Evolutionary conservation across 768 basidiomycete genomes (phyloP).

Genomic region (Pleurotus cornucopiae): DNA sequence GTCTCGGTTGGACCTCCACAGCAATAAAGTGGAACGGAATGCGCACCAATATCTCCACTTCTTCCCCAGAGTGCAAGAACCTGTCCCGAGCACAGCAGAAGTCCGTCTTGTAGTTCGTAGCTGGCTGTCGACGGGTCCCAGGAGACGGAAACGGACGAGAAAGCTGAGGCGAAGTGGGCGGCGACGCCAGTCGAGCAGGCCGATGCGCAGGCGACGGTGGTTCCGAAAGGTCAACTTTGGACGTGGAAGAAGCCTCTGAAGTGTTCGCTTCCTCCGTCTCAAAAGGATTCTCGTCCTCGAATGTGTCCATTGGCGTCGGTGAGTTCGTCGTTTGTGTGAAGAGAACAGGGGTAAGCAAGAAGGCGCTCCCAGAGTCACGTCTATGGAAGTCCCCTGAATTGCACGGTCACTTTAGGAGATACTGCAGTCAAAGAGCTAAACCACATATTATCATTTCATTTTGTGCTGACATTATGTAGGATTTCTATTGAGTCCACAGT

Average conservation of each 20-base stretch:
- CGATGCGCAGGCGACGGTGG: conserved; percentile 53
- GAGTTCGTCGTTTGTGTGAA: not conserved
- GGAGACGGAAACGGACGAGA: conserved; percentile 53
- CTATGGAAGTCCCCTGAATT: too few relatives aligned
- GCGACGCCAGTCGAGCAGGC: conserved; percentile 41
- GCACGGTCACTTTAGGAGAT: too few relatives aligned
- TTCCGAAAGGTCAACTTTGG: conserved; percentile 52
- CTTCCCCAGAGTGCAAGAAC: conserved; percentile 78
- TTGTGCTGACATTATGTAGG: too few relatives aligned
- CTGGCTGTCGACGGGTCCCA: conserved; percentile 49
- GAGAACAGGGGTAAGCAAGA: not conserved
- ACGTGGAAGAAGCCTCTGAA: conserved; percentile 53
- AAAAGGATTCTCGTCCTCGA: conserved; percentile 69
- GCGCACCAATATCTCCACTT: conserved; percentile 74
- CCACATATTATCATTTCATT: too few relatives aligned
- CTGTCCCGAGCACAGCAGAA: conserved; percentile 76
- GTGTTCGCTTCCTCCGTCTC: conserved; percentile 43
- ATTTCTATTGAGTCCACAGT: too few relatives aligned
- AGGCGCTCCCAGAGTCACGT: too few relatives aligned
- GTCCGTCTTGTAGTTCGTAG: conserved; percentile 62
- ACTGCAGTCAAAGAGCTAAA: too few relatives aligned
- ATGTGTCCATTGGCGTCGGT: conserved; percentile 33
- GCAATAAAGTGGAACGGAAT: not conserved
- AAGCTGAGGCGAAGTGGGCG: conserved; percentile 33
- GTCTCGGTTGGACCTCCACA: not conserved